Conservation (phyloP, 305 asterid species). For the Fraxinus baroniana region DNA sequence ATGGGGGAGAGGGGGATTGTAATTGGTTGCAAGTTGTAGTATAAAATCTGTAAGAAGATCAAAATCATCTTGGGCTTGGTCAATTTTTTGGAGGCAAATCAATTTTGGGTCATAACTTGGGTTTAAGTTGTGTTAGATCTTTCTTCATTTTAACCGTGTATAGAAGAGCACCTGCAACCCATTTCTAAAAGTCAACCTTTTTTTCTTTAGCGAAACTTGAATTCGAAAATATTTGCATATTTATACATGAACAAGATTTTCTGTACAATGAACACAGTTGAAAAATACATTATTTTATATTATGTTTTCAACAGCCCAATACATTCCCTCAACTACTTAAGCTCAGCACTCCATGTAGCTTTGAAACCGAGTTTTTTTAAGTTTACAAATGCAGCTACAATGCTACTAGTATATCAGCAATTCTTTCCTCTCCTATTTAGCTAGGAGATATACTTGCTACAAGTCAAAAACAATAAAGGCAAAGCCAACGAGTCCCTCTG, state of each 20-base stretch:
- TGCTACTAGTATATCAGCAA: not conserved
- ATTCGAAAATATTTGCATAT: no score
- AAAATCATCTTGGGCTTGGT: slow-evolving; percentile 25
- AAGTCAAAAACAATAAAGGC: not conserved
- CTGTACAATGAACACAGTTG: no score
- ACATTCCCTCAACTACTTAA: not conserved
- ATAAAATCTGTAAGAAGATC: slow-evolving; percentile 1
- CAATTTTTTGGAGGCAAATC: slow-evolving; percentile 21
- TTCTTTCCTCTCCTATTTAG: not conserved
- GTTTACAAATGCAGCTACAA: not conserved
- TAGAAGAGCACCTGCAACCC: not conserved
- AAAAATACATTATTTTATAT: no score
- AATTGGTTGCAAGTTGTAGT: slow-evolving; percentile 16
- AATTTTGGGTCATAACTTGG: slow-evolving; percentile 17
- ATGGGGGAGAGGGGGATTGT: slow-evolving; percentile 30
- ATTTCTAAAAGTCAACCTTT: not conserved
- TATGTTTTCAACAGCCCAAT: not conserved
- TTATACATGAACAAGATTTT: no score
- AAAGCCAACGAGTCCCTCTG: not conserved
- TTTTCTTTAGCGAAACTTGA: no score
- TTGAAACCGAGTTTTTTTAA: not conserved
- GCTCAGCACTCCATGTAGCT: not conserved
- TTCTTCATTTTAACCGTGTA: slow-evolving; percentile 22
- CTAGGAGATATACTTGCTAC: not conserved
- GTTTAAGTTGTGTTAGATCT: not conserved